phyloP scores from a whole-genome alignment of 2,329 filamentous ascomycete species.

The Monilinia aucupariae region DNA sequence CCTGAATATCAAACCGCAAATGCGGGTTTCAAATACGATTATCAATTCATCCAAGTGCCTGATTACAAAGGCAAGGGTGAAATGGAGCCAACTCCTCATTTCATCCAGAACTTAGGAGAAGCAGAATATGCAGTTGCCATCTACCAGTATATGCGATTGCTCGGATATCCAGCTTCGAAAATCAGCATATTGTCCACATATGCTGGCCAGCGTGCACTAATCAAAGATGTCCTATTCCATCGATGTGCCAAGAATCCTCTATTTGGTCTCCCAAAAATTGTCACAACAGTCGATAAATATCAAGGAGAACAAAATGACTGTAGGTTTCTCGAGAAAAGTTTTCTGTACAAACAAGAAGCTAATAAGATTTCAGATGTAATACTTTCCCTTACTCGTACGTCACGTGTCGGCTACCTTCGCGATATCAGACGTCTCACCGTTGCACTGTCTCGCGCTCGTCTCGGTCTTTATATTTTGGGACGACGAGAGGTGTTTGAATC shows the following conservation, averaged over 20 bases:
- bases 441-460: constrained; percentile 81
- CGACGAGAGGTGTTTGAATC: constrained; percentile 82
- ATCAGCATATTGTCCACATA: constrained; percentile 93
- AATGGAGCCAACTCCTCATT: constrained; percentile 84
- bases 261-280: constrained; percentile 82
- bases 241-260: constrained; percentile 77
- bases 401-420: constrained; percentile 82
- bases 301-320: constrained; percentile 99
- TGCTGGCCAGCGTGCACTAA: constrained; percentile 82
- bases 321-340: constrained; percentile 46
- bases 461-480: constrained; percentile 89
- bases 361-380: constrained; percentile 64
- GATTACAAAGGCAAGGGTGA: constrained; percentile 91
- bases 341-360: constrained; percentile 14
- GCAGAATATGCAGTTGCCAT: constrained; percentile 95
- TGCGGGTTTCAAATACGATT: constrained; percentile 87
- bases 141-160: constrained; percentile 93
- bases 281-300: constrained; percentile 97
- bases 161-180: constrained; percentile 70
- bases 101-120: constrained; percentile 93
- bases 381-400: constrained; percentile 84
- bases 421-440: constrained; percentile 92
- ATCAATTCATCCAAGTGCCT: constrained; percentile 92
- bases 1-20: constrained; percentile 77
- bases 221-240: constrained; percentile 78